A percentile compares a stretch with the other conserved stretches of the same genome.
Conservation (phyloP, 768 basidiomycete genomes). For the Russula abietina region DNA sequence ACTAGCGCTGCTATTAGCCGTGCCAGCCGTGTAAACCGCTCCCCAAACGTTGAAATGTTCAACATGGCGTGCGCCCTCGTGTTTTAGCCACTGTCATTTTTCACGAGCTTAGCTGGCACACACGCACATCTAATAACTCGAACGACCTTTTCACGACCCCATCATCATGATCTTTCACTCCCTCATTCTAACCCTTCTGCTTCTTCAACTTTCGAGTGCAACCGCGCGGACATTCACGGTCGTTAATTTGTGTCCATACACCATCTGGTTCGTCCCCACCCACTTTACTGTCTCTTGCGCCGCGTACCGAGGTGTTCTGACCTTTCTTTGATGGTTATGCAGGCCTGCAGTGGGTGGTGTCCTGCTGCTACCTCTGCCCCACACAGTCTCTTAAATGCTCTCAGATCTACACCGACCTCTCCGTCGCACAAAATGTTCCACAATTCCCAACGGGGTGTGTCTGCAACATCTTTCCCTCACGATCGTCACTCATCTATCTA, state of each 20-base stretch:
- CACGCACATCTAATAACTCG: neutral
- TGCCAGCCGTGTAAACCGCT: no score
- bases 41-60: neutral
- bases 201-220: neutral
- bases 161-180: neutral
- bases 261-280: conserved; percentile 13
- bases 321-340: neutral
- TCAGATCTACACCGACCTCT: conserved; percentile 23
- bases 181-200: neutral
- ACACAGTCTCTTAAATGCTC: neutral
- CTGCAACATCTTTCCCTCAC: neutral
- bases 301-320: neutral
- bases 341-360: conserved; percentile 20
- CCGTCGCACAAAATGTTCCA: conserved; percentile 1
- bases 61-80: neutral
- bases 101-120: neutral
- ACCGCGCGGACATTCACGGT: conserved; percentile 17
- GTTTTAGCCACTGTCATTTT: neutral
- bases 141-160: neutral
- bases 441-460: conserved; percentile 19
- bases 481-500: neutral
- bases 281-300: neutral
- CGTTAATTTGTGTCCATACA: conserved; percentile 20
- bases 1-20: neutral
- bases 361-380: neutral